Percentiles rank a stretch among this genome's conserved stretches.
Conservation (phyloP, 306 rosid genomes). For the Quercus alba region DNA sequence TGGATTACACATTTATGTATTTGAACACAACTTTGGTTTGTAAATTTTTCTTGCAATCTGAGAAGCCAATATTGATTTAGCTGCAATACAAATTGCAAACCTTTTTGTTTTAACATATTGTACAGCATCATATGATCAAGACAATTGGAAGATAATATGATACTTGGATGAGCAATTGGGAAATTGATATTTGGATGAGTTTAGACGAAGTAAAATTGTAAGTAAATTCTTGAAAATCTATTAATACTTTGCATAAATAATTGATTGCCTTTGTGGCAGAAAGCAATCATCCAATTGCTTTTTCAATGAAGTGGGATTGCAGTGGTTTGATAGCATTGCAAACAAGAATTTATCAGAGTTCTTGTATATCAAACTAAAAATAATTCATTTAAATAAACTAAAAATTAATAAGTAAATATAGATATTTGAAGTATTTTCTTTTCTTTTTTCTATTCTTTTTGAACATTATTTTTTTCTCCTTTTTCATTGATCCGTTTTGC, state of each 20-base stretch:
- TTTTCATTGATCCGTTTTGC: neutral
- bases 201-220: neutral
- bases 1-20: constrained; percentile 43
- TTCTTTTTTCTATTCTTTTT: neutral
- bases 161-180: neutral
- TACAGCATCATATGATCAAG: no score
- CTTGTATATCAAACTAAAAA: constrained; percentile 28
- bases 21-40: neutral
- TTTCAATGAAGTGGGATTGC: constrained; percentile 56
- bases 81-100: no score
- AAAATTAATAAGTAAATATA: no score
- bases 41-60: neutral
- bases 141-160: neutral
- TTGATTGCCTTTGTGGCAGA: constrained; percentile 34
- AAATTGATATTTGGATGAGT: neutral
- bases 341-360: constrained; percentile 44
- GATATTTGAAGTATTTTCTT: neutral
- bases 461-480: neutral
- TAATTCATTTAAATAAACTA: neutral
- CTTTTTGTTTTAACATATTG: no score
- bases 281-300: constrained; percentile 44
- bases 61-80: neutral
- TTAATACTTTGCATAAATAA: neutral
- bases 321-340: constrained; percentile 59
- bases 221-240: no score